Evolutionary conservation across 805 yeast species (phyloP), one percentile per base, ranked within the genome.

Genomic region (Ogataea chonburiensis): DNA sequence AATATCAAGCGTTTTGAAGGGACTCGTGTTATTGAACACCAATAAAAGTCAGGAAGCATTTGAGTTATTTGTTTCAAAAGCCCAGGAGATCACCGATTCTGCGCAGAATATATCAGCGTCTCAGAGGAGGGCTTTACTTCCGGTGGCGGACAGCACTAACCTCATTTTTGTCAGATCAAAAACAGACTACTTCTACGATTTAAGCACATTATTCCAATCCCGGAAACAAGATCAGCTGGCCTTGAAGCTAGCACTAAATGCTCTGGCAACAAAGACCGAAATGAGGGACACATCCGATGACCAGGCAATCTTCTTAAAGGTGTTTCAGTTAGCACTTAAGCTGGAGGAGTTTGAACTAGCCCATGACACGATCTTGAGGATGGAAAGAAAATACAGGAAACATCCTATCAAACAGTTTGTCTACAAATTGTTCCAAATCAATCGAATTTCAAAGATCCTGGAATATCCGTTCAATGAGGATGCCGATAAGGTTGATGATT

Each of bases 391-490:
- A 11, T 50, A 49, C 25, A 50, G 56, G 36, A 36, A 38, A 12
- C 40, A 38, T 9, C 55, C 60, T 7, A 48, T 60, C 23, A 54
- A 53, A 23, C 57, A 55, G 35, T 63, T 73, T 37, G 53, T 73
- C 10, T 54, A 58, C 31, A 58, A 58, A 28, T 46, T 73, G 27
- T 64, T 68, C 42, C 64, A 64, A 13, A 50, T 52, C 7, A 69
- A 71, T 31, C 59, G 64, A 8, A 63, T 71, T 5, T 54, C 62
- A 22, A 53, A 52, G 28, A 50, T 79, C 23, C 54, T 66, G 13
- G 58, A 63, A 13, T 68, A 64, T 38, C 69, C 72, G 26, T 71
- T 75, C 38, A 48, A 61, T 6, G 72, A 66, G 15, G 66, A 74
- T 37, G 60, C 64, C 3, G 61, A 63, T 10, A 37, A 47, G 5